Conservation (phyloP, 805 yeast genomes). For the Saturnispora zaruensis region DNA sequence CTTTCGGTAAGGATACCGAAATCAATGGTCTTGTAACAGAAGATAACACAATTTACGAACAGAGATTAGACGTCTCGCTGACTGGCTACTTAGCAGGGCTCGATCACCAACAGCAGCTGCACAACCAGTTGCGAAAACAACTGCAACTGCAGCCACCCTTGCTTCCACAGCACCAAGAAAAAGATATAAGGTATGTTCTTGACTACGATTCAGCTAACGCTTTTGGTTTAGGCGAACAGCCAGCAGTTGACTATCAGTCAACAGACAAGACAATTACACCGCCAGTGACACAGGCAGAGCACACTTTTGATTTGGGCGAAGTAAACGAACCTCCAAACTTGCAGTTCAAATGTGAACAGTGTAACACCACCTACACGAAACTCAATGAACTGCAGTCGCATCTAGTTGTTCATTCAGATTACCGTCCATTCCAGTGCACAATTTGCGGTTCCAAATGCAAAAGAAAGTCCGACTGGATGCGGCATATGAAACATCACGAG, state of each 20-base stretch:
- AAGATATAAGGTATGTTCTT: too few relatives aligned
- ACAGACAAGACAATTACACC: not conserved
- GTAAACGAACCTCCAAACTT: not conserved
- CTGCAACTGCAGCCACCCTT: not conserved
- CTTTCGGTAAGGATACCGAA: not conserved
- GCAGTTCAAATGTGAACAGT: not conserved
- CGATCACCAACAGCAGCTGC: not conserved
- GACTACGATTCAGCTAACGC: not conserved
- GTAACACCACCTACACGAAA: not conserved
- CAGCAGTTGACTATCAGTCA: not conserved
- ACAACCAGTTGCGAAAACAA: not conserved
- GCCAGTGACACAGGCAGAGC: not conserved
- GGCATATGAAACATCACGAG: constrained; percentile 61
- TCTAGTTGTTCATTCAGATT: constrained; percentile 43
- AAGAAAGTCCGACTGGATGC: constrained; percentile 64
- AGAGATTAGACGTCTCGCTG: not conserved
- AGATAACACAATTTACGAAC: not conserved
- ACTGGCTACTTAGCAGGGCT: not conserved
- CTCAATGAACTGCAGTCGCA: constrained; percentile 4
- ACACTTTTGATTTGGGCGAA: not conserved
- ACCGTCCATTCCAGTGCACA: constrained; percentile 55
- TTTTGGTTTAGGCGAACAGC: not conserved
- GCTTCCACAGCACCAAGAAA: not conserved
- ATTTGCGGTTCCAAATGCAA: constrained; percentile 57
- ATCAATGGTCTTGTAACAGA: not conserved